Conservation (phyloP, 2,329 filamentous ascomycete genomes). For the Leptographium flavum region DNA sequence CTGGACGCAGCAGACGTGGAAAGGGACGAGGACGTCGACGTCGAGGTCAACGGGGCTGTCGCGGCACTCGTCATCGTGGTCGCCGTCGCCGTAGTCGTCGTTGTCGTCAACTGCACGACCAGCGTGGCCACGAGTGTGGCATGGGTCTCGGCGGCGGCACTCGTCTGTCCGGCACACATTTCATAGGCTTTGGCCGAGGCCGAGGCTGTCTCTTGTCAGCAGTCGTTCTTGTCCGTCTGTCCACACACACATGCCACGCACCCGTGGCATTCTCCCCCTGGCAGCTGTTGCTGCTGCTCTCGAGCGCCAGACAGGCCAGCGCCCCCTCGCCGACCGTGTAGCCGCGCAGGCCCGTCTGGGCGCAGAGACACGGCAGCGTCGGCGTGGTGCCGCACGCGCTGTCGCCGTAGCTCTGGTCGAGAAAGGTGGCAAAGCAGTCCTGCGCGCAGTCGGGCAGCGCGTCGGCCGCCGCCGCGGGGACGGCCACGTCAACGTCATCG, state of each 20-base stretch:
- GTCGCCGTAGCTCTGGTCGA: constrained; percentile 41
- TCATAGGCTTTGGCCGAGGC: constrained; percentile 35
- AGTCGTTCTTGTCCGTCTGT: too few relatives aligned
- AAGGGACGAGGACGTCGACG: not conserved
- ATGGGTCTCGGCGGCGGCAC: constrained; percentile 43
- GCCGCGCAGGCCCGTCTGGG: constrained; percentile 39
- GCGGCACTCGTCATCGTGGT: not conserved
- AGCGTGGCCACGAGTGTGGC: constrained; percentile 43
- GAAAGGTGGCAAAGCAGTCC: constrained; percentile 47
- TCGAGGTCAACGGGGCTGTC: constrained; percentile 12
- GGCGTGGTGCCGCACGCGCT: constrained; percentile 32
- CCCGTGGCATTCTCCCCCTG: constrained; percentile 26
- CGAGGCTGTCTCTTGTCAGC: too few relatives aligned
- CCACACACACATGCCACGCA: too few relatives aligned
- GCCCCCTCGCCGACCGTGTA: constrained; percentile 61
- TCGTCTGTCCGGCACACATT: constrained; percentile 40
- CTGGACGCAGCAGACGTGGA: not conserved
- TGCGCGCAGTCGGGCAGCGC: constrained; percentile 45
- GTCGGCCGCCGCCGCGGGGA: constrained; percentile 24
- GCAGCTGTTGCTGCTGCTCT: constrained; percentile 36
- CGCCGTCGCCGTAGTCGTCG: constrained; percentile 1
- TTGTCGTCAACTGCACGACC: constrained; percentile 17
- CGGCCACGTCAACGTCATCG: constrained; percentile 15
- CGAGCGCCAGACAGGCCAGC: constrained; percentile 49
- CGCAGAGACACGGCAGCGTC: constrained; percentile 50